phyloP scores from a whole-genome alignment of 2,329 filamentous ascomycete species.

The Fusarium algeriense region DNA sequence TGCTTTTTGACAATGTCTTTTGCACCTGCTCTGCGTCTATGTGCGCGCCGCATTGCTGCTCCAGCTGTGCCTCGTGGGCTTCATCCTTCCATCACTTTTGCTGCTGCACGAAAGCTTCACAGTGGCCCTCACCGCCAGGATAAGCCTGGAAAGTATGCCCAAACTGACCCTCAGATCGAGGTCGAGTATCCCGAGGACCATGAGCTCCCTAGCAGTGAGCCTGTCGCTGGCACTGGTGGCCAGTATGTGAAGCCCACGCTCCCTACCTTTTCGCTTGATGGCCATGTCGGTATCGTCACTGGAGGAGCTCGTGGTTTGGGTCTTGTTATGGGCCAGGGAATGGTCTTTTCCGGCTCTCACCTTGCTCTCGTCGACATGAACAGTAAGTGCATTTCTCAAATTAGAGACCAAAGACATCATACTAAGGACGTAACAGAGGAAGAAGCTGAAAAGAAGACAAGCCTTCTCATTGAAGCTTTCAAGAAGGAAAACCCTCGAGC shows the following conservation, averaged over 20 bases:
- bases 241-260: constrained; percentile 88
- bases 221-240: constrained; percentile 81
- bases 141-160: constrained; percentile 75
- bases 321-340: constrained; percentile 91
- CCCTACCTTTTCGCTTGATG: constrained; percentile 87
- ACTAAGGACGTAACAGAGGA: constrained; percentile 69
- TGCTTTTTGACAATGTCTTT: constrained; percentile 34
- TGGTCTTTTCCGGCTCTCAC: constrained; percentile 88
- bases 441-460: constrained; percentile 82
- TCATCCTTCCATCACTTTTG: constrained; percentile 37
- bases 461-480: constrained; percentile 80
- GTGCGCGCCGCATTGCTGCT: constrained; percentile 44
- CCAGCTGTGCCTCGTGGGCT: constrained; percentile 31
- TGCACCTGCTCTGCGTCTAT: constrained; percentile 48
- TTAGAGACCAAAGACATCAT: background rate
- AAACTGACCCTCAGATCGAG: constrained; percentile 82
- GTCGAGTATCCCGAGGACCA: constrained; percentile 83
- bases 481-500: constrained; percentile 82
- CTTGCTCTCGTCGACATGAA: constrained; percentile 95
- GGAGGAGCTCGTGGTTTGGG: constrained; percentile 91
- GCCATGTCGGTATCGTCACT: constrained; percentile 85
- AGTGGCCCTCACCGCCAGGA: constrained; percentile 52
- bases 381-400: constrained; percentile 66
- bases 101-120: constrained; percentile 50
- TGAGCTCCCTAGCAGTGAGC: constrained; percentile 77